These are phyloP conservation scores for Trichoderma reesei DNA, from an alignment of 495 filamentous ascomycete species.

Conservation along the genomic window DNA sequence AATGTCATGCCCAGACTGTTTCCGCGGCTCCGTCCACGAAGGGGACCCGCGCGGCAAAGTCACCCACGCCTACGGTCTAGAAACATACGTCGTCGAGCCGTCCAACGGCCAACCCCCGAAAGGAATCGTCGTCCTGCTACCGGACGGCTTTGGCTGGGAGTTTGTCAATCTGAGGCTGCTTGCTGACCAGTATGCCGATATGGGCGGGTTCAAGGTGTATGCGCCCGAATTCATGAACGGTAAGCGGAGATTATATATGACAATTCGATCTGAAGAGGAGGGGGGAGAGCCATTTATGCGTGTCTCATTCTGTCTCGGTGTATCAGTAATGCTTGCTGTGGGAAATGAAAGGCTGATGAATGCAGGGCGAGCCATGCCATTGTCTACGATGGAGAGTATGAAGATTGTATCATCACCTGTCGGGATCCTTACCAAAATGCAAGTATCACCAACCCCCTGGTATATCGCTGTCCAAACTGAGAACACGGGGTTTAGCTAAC, in stretches of 20 bases:
- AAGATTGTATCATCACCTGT: neutral
- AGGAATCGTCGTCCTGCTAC: conserved; percentile 30
- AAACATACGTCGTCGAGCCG: conserved; percentile 10
- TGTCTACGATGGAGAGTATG: neutral
- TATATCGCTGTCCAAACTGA: too few species aligned
- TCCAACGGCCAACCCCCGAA: neutral
- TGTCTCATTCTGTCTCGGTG: too few species aligned
- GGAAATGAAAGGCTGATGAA: neutral
- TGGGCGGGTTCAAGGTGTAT: neutral
- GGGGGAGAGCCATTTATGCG: too few species aligned
- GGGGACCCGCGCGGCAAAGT: neutral
- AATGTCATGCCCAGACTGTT: conserved; percentile 10
- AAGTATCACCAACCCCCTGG: neutral
- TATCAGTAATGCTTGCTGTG: too few species aligned
- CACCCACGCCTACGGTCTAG: conserved; percentile 8
- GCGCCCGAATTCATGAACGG: conserved; percentile 10
- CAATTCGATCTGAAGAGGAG: too few species aligned
- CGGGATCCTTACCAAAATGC: neutral
- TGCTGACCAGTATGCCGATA: conserved; percentile 32
- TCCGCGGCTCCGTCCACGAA: conserved; percentile 5
- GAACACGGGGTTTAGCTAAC: too few species aligned
- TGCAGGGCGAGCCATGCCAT: neutral
- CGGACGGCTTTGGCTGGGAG: conserved; percentile 42
- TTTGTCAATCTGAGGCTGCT: conserved; percentile 35
- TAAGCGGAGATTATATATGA: neutral